Evolutionary conservation across 106 monocot species (phyloP).

Genomic region (Dioscorea dumetorum): DNA sequence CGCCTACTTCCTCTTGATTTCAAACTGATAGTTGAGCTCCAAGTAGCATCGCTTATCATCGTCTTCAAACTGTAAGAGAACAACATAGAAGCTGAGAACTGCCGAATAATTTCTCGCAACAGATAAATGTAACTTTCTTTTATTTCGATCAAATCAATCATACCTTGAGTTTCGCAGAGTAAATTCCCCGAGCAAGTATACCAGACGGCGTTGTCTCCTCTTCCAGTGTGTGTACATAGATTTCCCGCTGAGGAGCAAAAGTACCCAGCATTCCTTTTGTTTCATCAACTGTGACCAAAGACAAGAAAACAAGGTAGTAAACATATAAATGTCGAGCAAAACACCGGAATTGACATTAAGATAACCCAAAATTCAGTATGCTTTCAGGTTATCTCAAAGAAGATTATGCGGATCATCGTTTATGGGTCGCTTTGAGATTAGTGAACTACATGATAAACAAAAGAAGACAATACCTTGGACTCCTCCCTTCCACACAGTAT

Average conservation of each 20-base stretch:
- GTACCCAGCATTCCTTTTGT: constrained; percentile 48
- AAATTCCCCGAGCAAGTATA: constrained; percentile 34
- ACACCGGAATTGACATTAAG: no score
- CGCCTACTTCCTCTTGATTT: constrained; percentile 21
- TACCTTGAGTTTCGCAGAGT: constrained; percentile 44
- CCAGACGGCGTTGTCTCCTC: constrained; percentile 56
- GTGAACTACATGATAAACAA: not conserved
- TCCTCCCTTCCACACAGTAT: constrained; percentile 37
- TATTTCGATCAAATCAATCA: not conserved
- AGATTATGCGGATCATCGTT: no score
- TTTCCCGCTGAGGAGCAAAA: constrained; percentile 34
- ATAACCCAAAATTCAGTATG: no score
- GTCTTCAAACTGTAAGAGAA: constrained; percentile 35
- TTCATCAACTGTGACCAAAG: constrained; percentile 33
- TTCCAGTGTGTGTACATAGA: constrained; percentile 29
- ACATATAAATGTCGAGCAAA: no score
- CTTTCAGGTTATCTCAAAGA: no score
- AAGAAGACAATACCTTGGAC: constrained; percentile 13
- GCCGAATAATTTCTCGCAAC: not conserved
- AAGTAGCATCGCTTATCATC: constrained; percentile 33
- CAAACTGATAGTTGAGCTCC: constrained; percentile 31
- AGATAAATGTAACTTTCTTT: no score
- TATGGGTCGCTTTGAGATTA: no score
- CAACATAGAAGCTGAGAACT: not conserved
- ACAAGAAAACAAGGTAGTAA: not conserved